Base-by-base conservation (phyloP, 306 rosid genomes). In the Vicia faba region DNA sequence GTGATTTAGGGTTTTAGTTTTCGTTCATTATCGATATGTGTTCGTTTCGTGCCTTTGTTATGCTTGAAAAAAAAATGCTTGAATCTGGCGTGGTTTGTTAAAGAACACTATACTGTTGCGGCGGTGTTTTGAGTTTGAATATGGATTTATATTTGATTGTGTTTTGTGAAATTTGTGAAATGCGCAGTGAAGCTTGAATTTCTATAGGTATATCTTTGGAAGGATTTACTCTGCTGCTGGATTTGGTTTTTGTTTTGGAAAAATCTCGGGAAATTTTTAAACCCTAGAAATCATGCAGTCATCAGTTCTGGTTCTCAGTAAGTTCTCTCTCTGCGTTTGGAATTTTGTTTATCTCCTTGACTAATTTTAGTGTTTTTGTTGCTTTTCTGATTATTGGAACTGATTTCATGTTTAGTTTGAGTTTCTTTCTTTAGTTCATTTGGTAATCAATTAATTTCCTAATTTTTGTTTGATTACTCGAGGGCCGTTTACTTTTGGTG, bases 291-390 rank as follows among this genome's bases (percentile, higher is more conserved):
- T 74, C 82, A 81, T 81, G 85, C 82, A 81, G 7, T 62, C 85
- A 0, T 76, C 85, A 18, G 85, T 81, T 73, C 43, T 81, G 64
- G 85, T 81, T 66, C 82, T 81, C 46, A 74, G 83, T 79, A 64
- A 74, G 79, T 48, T 69, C 25, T 73, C 45, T 43, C 13, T 58
- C 62, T 38, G 8, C 11, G n/a, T 13, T 23, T 38, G 25, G 10
- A 39, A 12, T 49, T 46, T 25, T 31, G 11, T 10, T 16, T n/a
- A 12, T 65, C n/a, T 14, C 23, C 7, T 33, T 33, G 2, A 38
- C 18, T 5, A 3, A 25, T 50, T 56, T 46, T 4, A 1, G 49
- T 23, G 46, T 2, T 29, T 41, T 19, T 16, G 39, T 10, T 36
- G 29, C 4, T 6, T 31, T 39, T n/a, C n/a, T n/a, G 8, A 28